Evolutionary conservation across 2,329 filamentous ascomycete genomes (phyloP), one percentile per base, ranked within the genome.

Genomic region (Trematosphaeria pertusa): DNA sequence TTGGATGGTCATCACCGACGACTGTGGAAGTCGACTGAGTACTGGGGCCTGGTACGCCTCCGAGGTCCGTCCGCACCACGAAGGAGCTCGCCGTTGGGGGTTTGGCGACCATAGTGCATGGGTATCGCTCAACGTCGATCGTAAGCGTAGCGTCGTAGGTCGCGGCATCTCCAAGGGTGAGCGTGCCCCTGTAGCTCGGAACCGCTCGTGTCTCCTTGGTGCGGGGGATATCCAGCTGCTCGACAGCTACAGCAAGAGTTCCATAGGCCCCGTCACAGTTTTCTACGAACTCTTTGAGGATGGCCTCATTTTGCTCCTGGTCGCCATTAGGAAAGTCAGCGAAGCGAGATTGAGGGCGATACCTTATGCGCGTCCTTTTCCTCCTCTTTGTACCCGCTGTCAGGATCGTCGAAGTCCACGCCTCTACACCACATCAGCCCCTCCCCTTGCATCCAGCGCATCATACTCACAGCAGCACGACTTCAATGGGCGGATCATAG

Each of bases 331-430:
- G 35, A 43, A n/a, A n/a, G n/a, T n/a, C n/a, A n/a, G n/a, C n/a
- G n/a, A n/a, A n/a, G n/a, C n/a, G n/a, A n/a, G n/a, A n/a, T n/a
- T n/a, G n/a, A n/a, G 11, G 22, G 20, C 14, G 12, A 31, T 63
- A 87, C 86, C 79, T 97, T 97, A 40, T 72, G 68, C 0, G 69
- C 56, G 14, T 86, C 75, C 68, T 99, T 99, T 55, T 88, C 83
- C 69, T 97, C 91, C 73, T 97, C 93, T 70, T 96, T 96, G 67
- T 90, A 89, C 32, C 92, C 92, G 65, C 87, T 96, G 2, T 96
- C 91, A 1, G 84, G 69, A 68, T 97, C 91, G 66, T 99, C 91
- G 71, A 99, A 97, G 69, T 99, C 94, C 14, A 96, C 84, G 11
- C 94, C 94, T 43, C 88, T 92, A 47, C 33, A 17, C 21, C 22